Conservation (phyloP, 106 monocot species). For the Platanthera guangdongensis region DNA sequence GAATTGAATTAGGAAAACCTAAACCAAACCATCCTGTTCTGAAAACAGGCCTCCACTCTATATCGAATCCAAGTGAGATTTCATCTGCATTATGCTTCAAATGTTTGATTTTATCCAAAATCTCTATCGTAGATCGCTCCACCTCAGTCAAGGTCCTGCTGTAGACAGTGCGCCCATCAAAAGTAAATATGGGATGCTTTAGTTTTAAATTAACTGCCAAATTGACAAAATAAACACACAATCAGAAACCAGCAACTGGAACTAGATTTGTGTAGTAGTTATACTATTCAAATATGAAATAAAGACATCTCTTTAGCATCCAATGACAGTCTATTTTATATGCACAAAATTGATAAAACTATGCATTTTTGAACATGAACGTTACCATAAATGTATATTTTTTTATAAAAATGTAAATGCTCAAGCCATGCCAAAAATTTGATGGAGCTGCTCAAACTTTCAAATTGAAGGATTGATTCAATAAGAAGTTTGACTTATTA, state of each 20-base stretch:
- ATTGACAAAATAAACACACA: constrained; percentile 4
- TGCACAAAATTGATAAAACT: no score
- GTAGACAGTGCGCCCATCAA: constrained; percentile 62
- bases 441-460: background rate
- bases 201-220: constrained; percentile 30
- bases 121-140: constrained; percentile 46
- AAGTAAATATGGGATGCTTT: constrained; percentile 43
- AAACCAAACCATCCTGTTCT: constrained; percentile 37
- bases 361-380: no score
- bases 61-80: constrained; percentile 75
- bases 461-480: background rate
- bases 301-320: background rate
- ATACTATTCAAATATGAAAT: background rate
- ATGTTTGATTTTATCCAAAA: constrained; percentile 40
- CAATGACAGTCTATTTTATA: no score
- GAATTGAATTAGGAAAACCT: background rate
- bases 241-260: background rate
- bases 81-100: constrained; percentile 18
- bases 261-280: background rate
- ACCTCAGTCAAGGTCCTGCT: constrained; percentile 62
- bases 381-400: no score
- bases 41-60: constrained; percentile 83
- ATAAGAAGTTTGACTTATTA: background rate
- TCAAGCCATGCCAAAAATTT: no score
- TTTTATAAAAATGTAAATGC: no score